Percentiles rank a stretch among this genome's conserved stretches.
Evolutionary conservation across 345 rosid species (phyloP).

Genomic region (Gossypium arboreum): DNA sequence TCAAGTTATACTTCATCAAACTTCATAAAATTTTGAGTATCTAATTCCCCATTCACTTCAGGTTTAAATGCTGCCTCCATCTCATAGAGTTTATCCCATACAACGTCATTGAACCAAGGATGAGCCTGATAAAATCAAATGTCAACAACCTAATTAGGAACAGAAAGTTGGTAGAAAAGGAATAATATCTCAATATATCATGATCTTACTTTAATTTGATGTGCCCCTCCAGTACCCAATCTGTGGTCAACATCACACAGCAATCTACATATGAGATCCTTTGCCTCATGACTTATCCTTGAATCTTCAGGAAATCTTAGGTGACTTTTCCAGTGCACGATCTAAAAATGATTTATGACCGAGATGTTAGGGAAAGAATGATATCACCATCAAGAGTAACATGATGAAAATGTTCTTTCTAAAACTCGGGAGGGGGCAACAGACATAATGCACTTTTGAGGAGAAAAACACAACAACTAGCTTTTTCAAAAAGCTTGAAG

Average conservation of each 20-base stretch:
- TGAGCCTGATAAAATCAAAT: conserved; percentile 56
- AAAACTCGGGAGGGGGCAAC: not conserved
- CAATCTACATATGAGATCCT: conserved; percentile 81
- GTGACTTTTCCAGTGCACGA: conserved; percentile 90
- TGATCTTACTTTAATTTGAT: conserved; percentile 74
- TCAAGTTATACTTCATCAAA: conserved; percentile 74
- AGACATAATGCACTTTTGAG: not conserved
- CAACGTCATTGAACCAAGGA: conserved; percentile 79
- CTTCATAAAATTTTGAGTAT: conserved; percentile 94
- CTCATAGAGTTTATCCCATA: conserved; percentile 89
- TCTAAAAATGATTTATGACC: conserved; percentile 40
- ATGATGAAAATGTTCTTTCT: not conserved
- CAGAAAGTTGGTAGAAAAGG: conserved; percentile 12
- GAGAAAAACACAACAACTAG: not conserved
- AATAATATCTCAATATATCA: conserved; percentile 15
- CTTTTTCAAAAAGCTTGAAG: not conserved
- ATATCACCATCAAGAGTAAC: not conserved
- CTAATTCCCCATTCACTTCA: conserved; percentile 88
- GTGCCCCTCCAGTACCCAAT: conserved; percentile 79
- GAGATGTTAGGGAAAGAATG: not conserved
- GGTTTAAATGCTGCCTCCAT: conserved; percentile 96
- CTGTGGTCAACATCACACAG: conserved; percentile 89
- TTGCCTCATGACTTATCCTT: conserved; percentile 65
- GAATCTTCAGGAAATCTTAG: conserved; percentile 82
- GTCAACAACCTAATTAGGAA: conserved; percentile 20